phyloP scores from a whole-genome alignment of 169 alveolate species.

The Eimeria zaria region DNA sequence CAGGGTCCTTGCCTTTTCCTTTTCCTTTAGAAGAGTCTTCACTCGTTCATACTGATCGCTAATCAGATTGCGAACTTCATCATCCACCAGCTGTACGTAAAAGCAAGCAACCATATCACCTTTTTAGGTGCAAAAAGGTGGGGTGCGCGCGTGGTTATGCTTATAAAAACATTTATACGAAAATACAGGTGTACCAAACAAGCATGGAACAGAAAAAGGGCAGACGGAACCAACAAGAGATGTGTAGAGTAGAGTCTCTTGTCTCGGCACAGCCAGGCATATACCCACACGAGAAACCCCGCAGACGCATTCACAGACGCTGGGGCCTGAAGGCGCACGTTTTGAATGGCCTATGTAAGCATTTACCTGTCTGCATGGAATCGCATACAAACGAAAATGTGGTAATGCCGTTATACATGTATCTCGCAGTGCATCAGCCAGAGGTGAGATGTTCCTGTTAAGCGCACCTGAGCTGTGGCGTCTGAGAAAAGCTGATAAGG shows the following conservation, averaged over 20 bases:
- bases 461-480: constrained; percentile 43
- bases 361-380: not conserved
- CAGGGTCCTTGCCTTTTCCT: constrained; percentile 85
- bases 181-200: not conserved
- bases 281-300: not conserved
- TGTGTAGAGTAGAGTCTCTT: not conserved
- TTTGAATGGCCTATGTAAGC: not conserved
- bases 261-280: not conserved
- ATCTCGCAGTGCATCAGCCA: not conserved
- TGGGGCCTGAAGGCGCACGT: not conserved
- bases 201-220: not conserved
- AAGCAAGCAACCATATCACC: not conserved
- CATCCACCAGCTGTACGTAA: constrained; percentile 88
- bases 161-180: not conserved
- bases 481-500: constrained; percentile 29
- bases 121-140: not conserved
- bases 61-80: constrained; percentile 90
- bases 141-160: too few relatives aligned
- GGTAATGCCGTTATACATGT: not conserved
- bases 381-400: not conserved
- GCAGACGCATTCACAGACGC: not conserved
- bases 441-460: not conserved
- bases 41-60: constrained; percentile 93
- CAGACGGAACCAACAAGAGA: not conserved
- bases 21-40: constrained; percentile 89